Conservation (phyloP, 1,284 basidiomycete genomes). For the Abortiporus biennis region DNA sequence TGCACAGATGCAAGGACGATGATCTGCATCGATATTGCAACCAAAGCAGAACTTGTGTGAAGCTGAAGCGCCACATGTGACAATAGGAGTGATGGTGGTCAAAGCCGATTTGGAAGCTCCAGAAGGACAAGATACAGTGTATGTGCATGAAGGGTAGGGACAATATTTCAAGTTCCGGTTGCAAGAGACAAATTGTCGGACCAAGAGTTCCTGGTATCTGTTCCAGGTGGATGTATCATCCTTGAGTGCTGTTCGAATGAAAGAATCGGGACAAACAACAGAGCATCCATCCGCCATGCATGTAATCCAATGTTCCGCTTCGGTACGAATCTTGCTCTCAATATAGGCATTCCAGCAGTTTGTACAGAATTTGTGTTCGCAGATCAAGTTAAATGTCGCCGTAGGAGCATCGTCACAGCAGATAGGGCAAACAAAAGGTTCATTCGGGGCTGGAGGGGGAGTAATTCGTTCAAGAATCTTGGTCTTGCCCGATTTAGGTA, state of each 20-base stretch:
- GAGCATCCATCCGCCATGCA: conserved; percentile 94
- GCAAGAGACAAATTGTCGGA: conserved; percentile 88
- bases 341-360: conserved; percentile 88
- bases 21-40: conserved; percentile 80
- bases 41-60: conserved; percentile 88
- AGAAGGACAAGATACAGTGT: conserved; percentile 83
- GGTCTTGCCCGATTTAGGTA: conserved; percentile 26
- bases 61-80: conserved; percentile 67
- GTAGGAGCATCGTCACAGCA: conserved; percentile 81
- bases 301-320: conserved; percentile 83
- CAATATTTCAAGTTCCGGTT: conserved; percentile 88
- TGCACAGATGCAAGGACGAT: conserved; percentile 86
- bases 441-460: conserved; percentile 23
- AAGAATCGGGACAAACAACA: conserved; percentile 65
- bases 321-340: conserved; percentile 81
- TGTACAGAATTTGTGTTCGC: conserved; percentile 80
- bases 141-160: conserved; percentile 80
- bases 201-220: conserved; percentile 83
- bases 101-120: conserved; percentile 73
- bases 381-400: conserved; percentile 60
- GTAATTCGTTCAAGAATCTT: conserved; percentile 21
- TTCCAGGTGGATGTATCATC: conserved; percentile 42
- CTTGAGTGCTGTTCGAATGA: conserved; percentile 42
- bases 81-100: conserved; percentile 82
- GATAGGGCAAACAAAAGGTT: conserved; percentile 78